Evolutionary conservation across 2,329 filamentous ascomycete species (phyloP), one percentile per base, ranked within the genome.

Genomic region (Metarhizium guizhouense): DNA sequence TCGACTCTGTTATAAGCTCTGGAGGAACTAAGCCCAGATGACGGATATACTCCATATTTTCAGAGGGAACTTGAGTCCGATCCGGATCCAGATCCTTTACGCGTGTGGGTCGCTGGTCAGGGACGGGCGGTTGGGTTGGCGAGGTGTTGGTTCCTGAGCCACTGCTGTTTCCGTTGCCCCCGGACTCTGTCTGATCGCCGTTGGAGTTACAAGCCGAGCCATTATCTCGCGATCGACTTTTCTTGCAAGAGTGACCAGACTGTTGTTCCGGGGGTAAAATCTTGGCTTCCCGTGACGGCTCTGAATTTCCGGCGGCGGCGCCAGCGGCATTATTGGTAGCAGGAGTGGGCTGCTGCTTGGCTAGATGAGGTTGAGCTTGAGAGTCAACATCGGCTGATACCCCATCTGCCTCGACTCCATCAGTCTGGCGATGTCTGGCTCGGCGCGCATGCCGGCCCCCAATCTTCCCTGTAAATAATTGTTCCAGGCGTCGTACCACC

Each of bases 11-110:
- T 10, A 75, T 61, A 2, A 81, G 67, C 51, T 86, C 77, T 0
- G 83, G 83, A 0, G 84, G 83, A 0, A 81, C 72, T 10, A 90
- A 76, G 11, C 87, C 87, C 13, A 92, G 73, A 67, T 90, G 88
- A 6, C 85, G 83, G 60, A 91, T 88, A 64, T 91, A 92, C 7
- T 88, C 79, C 69, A 94, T 84, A 59, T 94, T 95, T 1, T 94
- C 88, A 0, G 79, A 75, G 0, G 89, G 87, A 6, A 87, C 74
- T 65, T 93, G 89, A 3, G 81, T 77, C n/a, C 90, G 84, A 65
- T 90, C 81, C 2, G 87, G 88, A 62, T 95, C 90, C 13, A 94
- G 72, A 64, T 95, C 90, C 43, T 84, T 75, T 14, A 87, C 87
- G 32, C 87, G 76, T 0, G 90, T 94, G 1, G 90, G 87, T 52